Evolutionary conservation across 2,329 filamentous ascomycete genomes (phyloP).

Genomic region (Fusarium zealandicum): DNA sequence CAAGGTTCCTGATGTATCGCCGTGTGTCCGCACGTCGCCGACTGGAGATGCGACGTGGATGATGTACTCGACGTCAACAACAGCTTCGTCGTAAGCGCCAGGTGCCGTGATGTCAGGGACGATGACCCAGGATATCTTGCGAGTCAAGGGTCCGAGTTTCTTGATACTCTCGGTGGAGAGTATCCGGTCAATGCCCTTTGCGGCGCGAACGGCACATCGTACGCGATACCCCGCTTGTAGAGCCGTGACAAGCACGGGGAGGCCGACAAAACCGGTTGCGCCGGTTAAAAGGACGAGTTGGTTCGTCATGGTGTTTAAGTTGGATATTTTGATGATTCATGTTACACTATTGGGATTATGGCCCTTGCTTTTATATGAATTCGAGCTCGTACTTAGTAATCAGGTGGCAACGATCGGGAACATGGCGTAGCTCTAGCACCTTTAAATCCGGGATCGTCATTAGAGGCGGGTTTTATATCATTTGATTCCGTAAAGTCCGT

Average conservation of each 20-base stretch:
- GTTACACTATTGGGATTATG: no score
- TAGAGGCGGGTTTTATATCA: no score
- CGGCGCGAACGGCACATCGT: conserved; percentile 23
- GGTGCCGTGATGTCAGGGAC: background rate
- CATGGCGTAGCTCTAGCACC: no score
- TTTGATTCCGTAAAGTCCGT: no score
- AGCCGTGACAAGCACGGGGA: background rate
- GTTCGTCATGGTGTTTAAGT: no score
- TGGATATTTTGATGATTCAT: no score
- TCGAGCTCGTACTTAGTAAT: no score
- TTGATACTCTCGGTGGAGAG: background rate
- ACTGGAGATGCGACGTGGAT: conserved; percentile 1
- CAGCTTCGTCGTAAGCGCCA: conserved; percentile 1
- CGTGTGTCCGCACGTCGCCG: background rate
- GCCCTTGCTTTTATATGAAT: no score
- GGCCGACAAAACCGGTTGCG: conserved; percentile 8
- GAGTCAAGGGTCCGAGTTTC: background rate
- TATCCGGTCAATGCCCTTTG: conserved; percentile 1
- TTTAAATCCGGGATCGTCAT: no score
- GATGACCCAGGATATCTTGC: background rate
- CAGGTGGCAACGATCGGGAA: no score
- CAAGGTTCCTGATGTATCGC: background rate
- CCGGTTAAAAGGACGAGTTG: conserved; percentile 8
- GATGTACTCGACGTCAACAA: background rate
- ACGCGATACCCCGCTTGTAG: conserved; percentile 8